Evolutionary conservation across 2,329 filamentous ascomycete genomes (phyloP).

Genomic region (Fusarium redolens): DNA sequence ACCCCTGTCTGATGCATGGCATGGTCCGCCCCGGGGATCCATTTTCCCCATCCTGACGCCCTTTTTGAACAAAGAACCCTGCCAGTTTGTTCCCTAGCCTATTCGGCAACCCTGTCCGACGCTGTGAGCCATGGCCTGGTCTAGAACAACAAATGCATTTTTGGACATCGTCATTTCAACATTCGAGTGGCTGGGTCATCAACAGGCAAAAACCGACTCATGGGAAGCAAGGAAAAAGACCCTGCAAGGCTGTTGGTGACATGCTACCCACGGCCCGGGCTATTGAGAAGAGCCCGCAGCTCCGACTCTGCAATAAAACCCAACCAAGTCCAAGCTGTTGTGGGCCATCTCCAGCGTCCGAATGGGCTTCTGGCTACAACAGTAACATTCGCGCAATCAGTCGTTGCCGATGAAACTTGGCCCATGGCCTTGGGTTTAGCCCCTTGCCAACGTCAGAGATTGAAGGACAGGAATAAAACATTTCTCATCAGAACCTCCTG

Average conservation of each 20-base stretch:
- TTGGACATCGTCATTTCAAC: background rate
- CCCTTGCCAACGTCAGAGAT: background rate
- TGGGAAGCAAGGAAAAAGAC: background rate
- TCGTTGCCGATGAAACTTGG: background rate
- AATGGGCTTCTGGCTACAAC: background rate
- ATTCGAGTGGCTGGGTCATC: conserved; percentile 1
- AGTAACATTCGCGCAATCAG: background rate
- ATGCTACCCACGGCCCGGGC: background rate
- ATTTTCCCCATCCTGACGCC: conserved; percentile 16
- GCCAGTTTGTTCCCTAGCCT: conserved; percentile 4
- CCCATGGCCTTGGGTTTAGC: background rate
- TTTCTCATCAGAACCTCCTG: background rate
- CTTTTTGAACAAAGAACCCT: conserved; percentile 6
- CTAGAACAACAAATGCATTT: conserved; percentile 32
- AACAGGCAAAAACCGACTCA: background rate
- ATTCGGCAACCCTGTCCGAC: conserved; percentile 31
- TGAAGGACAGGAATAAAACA: background rate
- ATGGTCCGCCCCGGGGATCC: conserved; percentile 14
- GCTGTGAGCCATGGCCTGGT: conserved; percentile 32
- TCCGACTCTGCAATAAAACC: background rate
- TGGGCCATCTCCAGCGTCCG: background rate
- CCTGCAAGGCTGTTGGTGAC: conserved; percentile 1
- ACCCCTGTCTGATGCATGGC: conserved; percentile 5
- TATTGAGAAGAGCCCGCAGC: background rate
- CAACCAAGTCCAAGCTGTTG: background rate